phyloP scores from a whole-genome alignment of 495 filamentous ascomycete genomes.

The Hypoxylon rickii region DNA sequence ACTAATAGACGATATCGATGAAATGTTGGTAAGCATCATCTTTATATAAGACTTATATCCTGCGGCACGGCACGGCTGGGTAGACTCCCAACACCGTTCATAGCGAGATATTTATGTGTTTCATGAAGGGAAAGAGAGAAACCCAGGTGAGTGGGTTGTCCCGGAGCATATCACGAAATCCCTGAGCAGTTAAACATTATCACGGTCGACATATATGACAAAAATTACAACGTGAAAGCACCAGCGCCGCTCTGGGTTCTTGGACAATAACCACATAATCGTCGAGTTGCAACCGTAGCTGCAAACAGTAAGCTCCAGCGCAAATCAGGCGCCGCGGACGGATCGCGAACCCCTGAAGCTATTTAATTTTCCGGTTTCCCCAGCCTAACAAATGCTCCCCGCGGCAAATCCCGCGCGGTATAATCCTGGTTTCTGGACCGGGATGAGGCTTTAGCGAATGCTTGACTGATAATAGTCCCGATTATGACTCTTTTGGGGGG shows the following conservation, averaged over 20 bases:
- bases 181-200: neutral
- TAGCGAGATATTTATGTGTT: neutral
- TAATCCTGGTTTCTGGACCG: conserved; percentile 14
- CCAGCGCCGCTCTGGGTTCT: conserved; percentile 9
- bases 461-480: conserved; percentile 14
- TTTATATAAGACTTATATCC: conserved; percentile 4
- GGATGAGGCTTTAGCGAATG: conserved; percentile 21
- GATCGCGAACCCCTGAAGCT: conserved; percentile 30
- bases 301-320: conserved; percentile 28
- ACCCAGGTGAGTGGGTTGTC: conserved; percentile 2
- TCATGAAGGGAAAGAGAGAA: neutral
- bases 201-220: too few species aligned
- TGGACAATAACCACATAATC: conserved; percentile 18
- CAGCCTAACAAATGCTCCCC: conserved; percentile 9
- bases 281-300: conserved; percentile 26
- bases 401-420: conserved; percentile 25
- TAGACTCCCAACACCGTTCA: too few species aligned
- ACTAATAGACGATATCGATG: conserved; percentile 10
- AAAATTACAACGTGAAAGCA: too few species aligned
- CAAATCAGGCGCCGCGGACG: conserved; percentile 18
- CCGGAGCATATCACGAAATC: conserved; percentile 6
- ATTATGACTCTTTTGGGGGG: conserved; percentile 17
- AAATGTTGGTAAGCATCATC: conserved; percentile 12
- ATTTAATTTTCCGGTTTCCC: conserved; percentile 25
- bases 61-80: too few species aligned